Evolutionary conservation across 768 basidiomycete genomes (phyloP).

Genomic region (Tricholoma terreum): DNA sequence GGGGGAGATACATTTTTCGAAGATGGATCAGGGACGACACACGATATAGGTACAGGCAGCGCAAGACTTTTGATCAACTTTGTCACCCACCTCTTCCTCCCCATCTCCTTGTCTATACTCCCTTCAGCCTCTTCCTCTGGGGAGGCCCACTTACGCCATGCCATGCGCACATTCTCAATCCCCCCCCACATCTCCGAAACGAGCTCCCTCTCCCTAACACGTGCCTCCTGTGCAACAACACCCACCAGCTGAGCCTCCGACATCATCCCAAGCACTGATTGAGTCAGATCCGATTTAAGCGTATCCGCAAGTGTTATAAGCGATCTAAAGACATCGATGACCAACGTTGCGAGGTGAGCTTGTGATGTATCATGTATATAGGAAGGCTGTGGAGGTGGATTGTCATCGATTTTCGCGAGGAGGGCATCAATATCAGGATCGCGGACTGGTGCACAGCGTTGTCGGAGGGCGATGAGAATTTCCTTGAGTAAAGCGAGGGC

Average conservation of each 20-base stretch:
- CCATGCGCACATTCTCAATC: conserved; percentile 25
- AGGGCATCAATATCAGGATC: conserved; percentile 52
- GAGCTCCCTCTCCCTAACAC: conserved; percentile 49
- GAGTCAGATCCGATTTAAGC: conserved; percentile 71
- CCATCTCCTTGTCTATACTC: not conserved
- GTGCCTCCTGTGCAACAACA: conserved; percentile 52
- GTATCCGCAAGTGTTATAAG: conserved; percentile 51
- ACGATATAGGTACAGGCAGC: not conserved
- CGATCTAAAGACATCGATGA: conserved; percentile 45
- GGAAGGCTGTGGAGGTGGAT: conserved; percentile 18
- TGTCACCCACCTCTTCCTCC: not conserved
- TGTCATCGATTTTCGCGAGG: conserved; percentile 21
- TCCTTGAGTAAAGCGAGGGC: conserved; percentile 53
- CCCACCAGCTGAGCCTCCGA: conserved; percentile 55
- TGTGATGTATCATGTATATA: conserved; percentile 19
- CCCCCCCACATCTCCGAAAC: conserved; percentile 50
- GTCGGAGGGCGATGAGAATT: conserved; percentile 45
- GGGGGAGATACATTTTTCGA: not conserved
- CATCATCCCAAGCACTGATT: conserved; percentile 64
- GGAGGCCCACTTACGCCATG: conserved; percentile 33
- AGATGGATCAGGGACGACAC: not conserved
- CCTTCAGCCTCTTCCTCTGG: not conserved
- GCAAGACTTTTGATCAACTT: not conserved
- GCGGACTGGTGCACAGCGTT: conserved; percentile 66
- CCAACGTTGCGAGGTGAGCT: conserved; percentile 39